These are phyloP conservation scores for Neostapfia colusana DNA, from an alignment of 176 grass and related monocot species.

Conservation along the genomic window DNA sequence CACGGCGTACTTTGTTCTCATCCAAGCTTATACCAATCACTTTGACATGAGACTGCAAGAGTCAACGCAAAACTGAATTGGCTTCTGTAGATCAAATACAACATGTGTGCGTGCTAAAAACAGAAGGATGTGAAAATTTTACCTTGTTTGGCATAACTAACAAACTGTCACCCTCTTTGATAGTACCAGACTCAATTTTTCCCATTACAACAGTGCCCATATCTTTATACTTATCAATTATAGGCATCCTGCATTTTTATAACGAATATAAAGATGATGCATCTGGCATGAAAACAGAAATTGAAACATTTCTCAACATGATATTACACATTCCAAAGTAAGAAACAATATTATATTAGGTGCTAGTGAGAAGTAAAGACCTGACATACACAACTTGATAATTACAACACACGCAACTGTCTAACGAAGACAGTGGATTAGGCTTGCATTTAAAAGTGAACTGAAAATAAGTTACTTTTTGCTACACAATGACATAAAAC, in stretches of 20 bases:
- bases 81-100: neutral
- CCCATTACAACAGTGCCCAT: constrained; percentile 97
- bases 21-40: constrained; percentile 74
- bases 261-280: neutral
- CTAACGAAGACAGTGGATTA: neutral
- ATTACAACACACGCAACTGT: neutral
- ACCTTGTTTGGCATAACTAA: constrained; percentile 96
- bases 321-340: neutral
- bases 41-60: constrained; percentile 72
- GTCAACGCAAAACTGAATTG: constrained; percentile 28
- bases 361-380: constrained; percentile 4
- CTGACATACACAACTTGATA: neutral
- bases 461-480: neutral
- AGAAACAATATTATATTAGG: neutral
- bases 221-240: constrained; percentile 99
- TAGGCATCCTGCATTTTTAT: constrained; percentile 68
- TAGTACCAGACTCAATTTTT: constrained; percentile 84
- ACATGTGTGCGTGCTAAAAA: neutral
- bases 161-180: constrained; percentile 80
- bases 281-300: constrained; percentile 22
- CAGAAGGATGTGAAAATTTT: constrained; percentile 11
- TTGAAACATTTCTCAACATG: neutral
- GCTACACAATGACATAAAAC: neutral
- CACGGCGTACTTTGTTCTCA: constrained; percentile 68
- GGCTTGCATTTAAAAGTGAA: constrained; percentile 11